These are phyloP conservation scores for Yamadazyma atlantica DNA, from an alignment of 1,139 yeast genomes.

Conservation along the genomic window DNA sequence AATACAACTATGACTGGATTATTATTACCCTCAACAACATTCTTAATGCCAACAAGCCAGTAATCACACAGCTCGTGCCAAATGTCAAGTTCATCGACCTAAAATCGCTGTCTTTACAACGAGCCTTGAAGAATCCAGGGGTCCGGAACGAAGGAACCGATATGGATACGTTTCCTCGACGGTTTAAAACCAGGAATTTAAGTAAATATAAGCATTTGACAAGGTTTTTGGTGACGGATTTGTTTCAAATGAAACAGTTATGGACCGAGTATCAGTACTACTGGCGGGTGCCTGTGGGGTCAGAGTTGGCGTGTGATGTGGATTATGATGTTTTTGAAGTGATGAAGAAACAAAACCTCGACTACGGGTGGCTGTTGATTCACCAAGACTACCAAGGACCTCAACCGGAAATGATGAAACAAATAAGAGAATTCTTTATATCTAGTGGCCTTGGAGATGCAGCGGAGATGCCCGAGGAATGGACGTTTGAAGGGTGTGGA, in stretches of 20 bases:
- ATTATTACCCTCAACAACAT: conserved; percentile 10
- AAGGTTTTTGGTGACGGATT: conserved; percentile 60
- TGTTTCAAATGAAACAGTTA: conserved; percentile 20
- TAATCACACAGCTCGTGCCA: conserved; percentile 5
- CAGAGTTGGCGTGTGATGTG: conserved; percentile 55
- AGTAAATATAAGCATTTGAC: conserved; percentile 55
- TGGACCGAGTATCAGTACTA: conserved; percentile 54
- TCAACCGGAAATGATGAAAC: conserved; percentile 14
- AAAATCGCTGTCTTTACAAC: conserved; percentile 13
- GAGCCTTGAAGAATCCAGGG: conserved; percentile 1
- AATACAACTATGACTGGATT: conserved; percentile 20
- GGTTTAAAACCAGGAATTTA: conserved; percentile 2
- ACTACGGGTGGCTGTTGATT: conserved; percentile 46
- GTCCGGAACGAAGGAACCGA: conserved; percentile 2
- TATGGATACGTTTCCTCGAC: conserved; percentile 3
- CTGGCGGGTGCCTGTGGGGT: conserved; percentile 69
- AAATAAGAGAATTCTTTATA: conserved; percentile 10
- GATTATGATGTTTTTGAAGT: conserved; percentile 57
- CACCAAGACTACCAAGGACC: conserved; percentile 12
- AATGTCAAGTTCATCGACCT: conserved; percentile 36
- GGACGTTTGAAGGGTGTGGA: conserved; percentile 15
- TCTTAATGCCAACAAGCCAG: conserved; percentile 1
- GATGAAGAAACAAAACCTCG: conserved; percentile 51
- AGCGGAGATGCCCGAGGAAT: conserved; percentile 4
- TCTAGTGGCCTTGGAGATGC: conserved; percentile 8